Base-by-base conservation (phyloP, 495 filamentous ascomycete species). In the Cenococcum geophilum region DNA sequence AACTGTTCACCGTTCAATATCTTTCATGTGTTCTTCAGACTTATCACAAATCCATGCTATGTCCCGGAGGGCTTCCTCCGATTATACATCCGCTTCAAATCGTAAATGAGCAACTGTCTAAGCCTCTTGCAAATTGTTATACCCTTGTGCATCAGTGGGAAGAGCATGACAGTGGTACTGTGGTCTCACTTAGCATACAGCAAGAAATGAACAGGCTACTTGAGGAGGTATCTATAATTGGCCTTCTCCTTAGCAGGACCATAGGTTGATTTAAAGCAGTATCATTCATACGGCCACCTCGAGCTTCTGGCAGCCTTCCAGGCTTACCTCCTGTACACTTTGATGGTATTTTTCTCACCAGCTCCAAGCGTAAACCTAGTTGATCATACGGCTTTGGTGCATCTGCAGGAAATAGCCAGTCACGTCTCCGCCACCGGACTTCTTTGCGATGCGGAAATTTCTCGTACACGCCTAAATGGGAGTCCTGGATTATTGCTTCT, bases 401-500 rank as follows among this genome's bases (percentile, higher is more conserved):
- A 18, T 16, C n/a, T 49, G 22, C 45, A 49, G 22, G 73, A 76
- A 16, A 66, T 80, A 37, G 78, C 78, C 4, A 76, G 72, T 55
- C 55, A 68, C 8, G 67, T 71, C 11, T 65, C 72, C 34, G 70
- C 64, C 16, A 60, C 59, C 18, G 78, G 78, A 20, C 71, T 80
- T 12, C 62, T 78, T 11, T 80, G 77, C 49, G 59, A 66, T 18
- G 72, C 74, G 14, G 78, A 80, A 42, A 62, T 70, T 32, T 64
- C 63, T 32, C 69, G 67, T 22, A 50, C 69, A 9, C 72, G 76
- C 1, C 78, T 0, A 70, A 56, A 40, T 80, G 77, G 78, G 78
- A 80, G 63, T 70, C 73, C 21, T 80, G 78, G 78, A 77, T 80
- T 49, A 65, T 77, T 6, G 70, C 76, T 18, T 75, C 75, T 56